Conservation (phyloP, 495 filamentous ascomycete species). For the Endocarpon pusillum region DNA sequence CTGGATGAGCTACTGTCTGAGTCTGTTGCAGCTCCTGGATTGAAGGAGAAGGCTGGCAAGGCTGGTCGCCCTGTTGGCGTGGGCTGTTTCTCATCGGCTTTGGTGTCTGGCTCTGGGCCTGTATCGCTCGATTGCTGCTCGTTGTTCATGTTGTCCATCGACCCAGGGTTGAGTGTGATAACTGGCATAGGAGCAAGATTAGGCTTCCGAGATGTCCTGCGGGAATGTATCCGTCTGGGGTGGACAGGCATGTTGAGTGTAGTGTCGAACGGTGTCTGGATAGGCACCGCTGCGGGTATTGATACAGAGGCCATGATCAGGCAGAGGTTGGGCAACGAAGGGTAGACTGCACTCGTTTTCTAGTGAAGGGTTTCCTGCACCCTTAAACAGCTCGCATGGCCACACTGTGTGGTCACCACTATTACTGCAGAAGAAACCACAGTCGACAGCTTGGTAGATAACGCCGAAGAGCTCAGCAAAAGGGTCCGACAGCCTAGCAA, state of each 20-base stretch:
- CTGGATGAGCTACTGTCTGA: conserved; percentile 18
- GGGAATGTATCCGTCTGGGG: too few relatives aligned
- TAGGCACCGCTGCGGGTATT: background rate
- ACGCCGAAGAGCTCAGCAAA: too few relatives aligned
- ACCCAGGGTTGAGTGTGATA: conserved; percentile 24
- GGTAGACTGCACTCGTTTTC: too few relatives aligned
- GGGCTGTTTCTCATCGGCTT: conserved; percentile 7
- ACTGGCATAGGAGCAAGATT: conserved; percentile 1
- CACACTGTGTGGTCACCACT: too few relatives aligned
- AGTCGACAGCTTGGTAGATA: too few relatives aligned
- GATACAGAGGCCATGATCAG: background rate
- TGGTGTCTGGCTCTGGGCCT: conserved; percentile 13
- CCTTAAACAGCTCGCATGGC: too few relatives aligned
- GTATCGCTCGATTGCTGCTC: conserved; percentile 29
- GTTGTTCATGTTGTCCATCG: too few relatives aligned
- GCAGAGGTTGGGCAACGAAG: too few relatives aligned
- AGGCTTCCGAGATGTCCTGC: background rate
- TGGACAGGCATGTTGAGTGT: conserved; percentile 13
- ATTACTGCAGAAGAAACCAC: too few relatives aligned
- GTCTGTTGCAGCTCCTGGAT: conserved; percentile 28
- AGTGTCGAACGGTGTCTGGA: background rate
- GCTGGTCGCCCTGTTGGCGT: conserved; percentile 17
- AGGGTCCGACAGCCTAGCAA: too few relatives aligned
- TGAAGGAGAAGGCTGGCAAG: conserved; percentile 50
- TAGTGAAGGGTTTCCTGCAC: too few relatives aligned